phyloP scores from a whole-genome alignment of 176 grass and related monocot genomes.

The Lolium multiflorum region DNA sequence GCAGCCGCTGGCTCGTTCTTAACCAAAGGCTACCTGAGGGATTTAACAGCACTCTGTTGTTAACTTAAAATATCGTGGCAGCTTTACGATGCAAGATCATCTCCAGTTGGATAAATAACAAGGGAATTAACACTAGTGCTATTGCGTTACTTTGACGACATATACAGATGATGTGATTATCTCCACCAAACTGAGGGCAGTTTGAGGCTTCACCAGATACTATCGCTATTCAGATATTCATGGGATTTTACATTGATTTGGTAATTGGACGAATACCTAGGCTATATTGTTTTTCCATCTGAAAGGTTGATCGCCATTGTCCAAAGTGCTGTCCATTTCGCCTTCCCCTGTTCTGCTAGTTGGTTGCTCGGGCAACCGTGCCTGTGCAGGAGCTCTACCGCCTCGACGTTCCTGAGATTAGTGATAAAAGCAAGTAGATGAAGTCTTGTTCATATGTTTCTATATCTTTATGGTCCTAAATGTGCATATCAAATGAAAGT shows the following conservation, averaged over 20 bases:
- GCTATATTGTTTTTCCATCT: constrained; percentile 66
- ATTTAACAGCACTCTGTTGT: neutral
- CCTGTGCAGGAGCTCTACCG: constrained; percentile 53
- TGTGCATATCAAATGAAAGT: constrained; percentile 25
- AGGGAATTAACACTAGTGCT: constrained; percentile 17
- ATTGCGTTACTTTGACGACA: constrained; percentile 2
- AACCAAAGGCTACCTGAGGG: too few species aligned
- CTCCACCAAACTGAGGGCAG: constrained; percentile 23
- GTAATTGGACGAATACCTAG: constrained; percentile 22
- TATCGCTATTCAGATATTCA: constrained; percentile 30
- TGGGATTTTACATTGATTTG: constrained; percentile 14
- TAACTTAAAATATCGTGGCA: neutral
- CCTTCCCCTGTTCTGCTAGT: constrained; percentile 32
- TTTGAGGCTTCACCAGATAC: neutral
- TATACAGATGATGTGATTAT: constrained; percentile 38
- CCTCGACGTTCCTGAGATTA: constrained; percentile 70
- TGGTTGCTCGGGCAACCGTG: constrained; percentile 48
- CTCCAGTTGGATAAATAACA: constrained; percentile 47
- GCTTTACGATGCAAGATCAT: constrained; percentile 8
- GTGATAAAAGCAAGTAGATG: neutral
- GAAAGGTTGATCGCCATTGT: constrained; percentile 39
- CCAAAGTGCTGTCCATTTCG: constrained; percentile 32
- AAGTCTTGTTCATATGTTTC: neutral
- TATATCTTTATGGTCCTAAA: neutral
- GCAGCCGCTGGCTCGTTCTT: too few species aligned